phyloP scores from a whole-genome alignment of 2,329 filamentous ascomycete species.

The Sclerotinia nivalis region DNA sequence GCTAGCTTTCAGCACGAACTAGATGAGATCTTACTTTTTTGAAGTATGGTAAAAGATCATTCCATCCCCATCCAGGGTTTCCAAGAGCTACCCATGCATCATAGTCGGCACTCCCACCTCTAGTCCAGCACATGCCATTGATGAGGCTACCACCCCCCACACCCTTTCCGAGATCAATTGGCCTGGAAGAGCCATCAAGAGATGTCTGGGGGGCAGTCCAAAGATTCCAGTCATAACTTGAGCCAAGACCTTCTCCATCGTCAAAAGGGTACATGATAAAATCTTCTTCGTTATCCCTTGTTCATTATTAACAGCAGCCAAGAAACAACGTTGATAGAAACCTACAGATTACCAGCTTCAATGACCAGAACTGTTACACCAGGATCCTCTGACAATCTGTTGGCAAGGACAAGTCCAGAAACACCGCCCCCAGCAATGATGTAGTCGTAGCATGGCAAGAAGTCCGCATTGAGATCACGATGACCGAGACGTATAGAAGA shows the following conservation, averaged over 20 bases:
- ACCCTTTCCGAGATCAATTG: constrained; percentile 33
- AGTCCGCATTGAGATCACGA: constrained; percentile 31
- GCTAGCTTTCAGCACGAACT: not conserved
- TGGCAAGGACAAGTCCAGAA: constrained; percentile 49
- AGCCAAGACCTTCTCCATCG: constrained; percentile 39
- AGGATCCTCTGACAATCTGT: constrained; percentile 45
- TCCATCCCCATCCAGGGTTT: constrained; percentile 43
- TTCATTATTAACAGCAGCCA: constrained; percentile 6
- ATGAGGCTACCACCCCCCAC: constrained; percentile 46
- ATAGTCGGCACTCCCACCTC: constrained; percentile 36
- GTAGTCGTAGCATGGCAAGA: constrained; percentile 42
- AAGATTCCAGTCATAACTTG: constrained; percentile 47
- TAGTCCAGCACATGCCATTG: constrained; percentile 44
- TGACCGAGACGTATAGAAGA: constrained; percentile 27
- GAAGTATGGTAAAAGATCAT: constrained; percentile 46
- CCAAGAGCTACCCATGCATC: constrained; percentile 47
- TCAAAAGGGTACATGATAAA: constrained; percentile 34
- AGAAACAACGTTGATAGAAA: not conserved
- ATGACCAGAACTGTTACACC: constrained; percentile 34
- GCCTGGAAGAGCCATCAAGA: constrained; percentile 33
- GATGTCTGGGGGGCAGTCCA: constrained; percentile 44
- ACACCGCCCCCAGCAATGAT: constrained; percentile 50
- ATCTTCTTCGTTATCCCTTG: constrained; percentile 35
- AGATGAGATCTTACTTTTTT: constrained; percentile 39
- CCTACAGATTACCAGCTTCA: constrained; percentile 36